Evolutionary conservation across 495 filamentous ascomycete genomes (phyloP).

Genomic region (Lophiostoma macrostomum): DNA sequence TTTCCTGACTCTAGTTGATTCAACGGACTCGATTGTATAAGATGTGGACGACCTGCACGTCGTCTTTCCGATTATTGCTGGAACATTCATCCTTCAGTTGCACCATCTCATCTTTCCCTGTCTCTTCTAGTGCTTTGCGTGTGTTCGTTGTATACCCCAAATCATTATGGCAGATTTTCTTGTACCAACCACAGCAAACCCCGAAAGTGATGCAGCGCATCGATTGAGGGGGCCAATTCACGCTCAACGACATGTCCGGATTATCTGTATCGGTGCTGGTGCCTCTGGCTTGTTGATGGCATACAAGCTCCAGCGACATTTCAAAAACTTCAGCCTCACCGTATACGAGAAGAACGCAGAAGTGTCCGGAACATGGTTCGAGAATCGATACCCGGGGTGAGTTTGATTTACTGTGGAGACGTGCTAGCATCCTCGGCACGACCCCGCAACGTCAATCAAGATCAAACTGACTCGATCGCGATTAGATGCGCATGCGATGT

Average conservation of each 20-base stretch:
- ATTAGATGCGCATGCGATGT: conserved; percentile 45
- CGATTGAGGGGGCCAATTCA: conserved; percentile 32
- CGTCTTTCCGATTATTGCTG: conserved; percentile 38
- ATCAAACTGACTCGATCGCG: conserved; percentile 4
- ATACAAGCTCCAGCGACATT: conserved; percentile 35
- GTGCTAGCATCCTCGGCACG: conserved; percentile 2
- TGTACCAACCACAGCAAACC: conserved; percentile 14
- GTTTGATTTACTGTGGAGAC: conserved; percentile 1
- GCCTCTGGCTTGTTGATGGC: conserved; percentile 35
- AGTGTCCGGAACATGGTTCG: conserved; percentile 34
- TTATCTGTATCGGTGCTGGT: conserved; percentile 36
- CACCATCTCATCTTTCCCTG: conserved; percentile 33
- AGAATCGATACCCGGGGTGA: conserved; percentile 40
- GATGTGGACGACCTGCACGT: too few relatives aligned
- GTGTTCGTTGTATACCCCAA: neutral
- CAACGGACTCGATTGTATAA: neutral
- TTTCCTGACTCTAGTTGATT: neutral
- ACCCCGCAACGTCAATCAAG: neutral
- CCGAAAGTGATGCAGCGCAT: conserved; percentile 25
- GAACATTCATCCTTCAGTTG: conserved; percentile 33
- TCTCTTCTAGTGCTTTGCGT: conserved; percentile 8
- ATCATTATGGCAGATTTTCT: conserved; percentile 30
- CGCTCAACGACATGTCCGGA: conserved; percentile 32
- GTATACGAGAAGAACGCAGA: conserved; percentile 36
- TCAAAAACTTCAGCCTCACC: conserved; percentile 29